Percentiles rank a stretch among this genome's conserved stretches.
phyloP scores from a whole-genome alignment of 139 green algal species.

The Chloropicon primus region DNA sequence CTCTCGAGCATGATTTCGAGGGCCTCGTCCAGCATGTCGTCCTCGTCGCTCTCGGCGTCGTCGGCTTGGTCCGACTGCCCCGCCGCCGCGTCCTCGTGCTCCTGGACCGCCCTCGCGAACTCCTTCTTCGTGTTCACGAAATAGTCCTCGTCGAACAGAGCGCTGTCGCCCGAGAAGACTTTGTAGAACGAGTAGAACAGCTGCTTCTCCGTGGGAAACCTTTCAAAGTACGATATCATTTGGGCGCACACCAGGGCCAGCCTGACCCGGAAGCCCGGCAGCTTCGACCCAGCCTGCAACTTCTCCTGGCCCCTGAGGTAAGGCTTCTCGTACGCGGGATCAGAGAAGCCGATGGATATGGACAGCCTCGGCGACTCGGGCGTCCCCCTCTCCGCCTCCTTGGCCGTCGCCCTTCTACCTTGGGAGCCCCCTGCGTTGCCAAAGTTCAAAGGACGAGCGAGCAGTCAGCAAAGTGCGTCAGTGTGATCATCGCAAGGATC shows the following conservation, averaged over 20 bases:
- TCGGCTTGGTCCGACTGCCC: background rate
- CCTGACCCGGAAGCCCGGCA: constrained; percentile 22
- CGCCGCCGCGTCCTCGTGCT: background rate
- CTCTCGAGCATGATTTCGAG: constrained; percentile 18
- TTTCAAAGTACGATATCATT: constrained; percentile 47
- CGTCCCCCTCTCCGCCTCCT: background rate
- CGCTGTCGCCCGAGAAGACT: constrained; percentile 14
- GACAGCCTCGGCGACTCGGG: constrained; percentile 22
- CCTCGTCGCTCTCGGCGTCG: constrained; percentile 3
- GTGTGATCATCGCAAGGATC: no score
- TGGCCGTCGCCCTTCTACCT: constrained; percentile 22
- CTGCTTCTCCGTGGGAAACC: constrained; percentile 16
- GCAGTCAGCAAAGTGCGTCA: no score
- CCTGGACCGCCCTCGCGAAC: constrained; percentile 13
- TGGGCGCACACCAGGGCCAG: constrained; percentile 15
- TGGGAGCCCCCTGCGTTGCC: no score
- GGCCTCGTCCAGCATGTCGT: constrained; percentile 8
- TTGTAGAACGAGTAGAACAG: constrained; percentile 31
- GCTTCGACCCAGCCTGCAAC: constrained; percentile 1
- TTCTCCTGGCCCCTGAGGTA: constrained; percentile 21
- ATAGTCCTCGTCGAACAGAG: constrained; percentile 22
- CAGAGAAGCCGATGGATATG: constrained; percentile 33
- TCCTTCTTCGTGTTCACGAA: constrained; percentile 17
- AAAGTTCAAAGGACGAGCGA: no score
- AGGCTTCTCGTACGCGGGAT: constrained; percentile 31